Percentiles rank a stretch among this genome's conserved stretches.
phyloP scores from a whole-genome alignment of 169 alveolate genomes.

The Besnoitia besnoiti region DNA sequence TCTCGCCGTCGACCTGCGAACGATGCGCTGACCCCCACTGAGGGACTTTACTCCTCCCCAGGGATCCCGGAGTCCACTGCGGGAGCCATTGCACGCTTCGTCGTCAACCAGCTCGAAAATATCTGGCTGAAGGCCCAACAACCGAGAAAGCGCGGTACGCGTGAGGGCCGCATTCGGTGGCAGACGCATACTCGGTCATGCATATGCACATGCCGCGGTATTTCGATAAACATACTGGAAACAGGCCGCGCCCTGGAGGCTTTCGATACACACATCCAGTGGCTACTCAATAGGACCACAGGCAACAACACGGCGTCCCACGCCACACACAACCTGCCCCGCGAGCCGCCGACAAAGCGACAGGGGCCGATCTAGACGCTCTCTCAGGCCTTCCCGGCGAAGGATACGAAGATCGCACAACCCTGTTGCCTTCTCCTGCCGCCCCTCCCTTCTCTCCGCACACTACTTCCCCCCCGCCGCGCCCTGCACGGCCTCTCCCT shows the following conservation, averaged over 20 bases:
- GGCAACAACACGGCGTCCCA: no score
- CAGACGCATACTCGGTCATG: neutral
- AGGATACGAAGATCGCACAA: no score
- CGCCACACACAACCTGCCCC: no score
- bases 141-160: neutral
- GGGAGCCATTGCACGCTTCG: neutral
- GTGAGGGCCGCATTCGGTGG: no score
- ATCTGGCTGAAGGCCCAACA: neutral
- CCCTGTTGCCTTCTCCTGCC: neutral
- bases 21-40: neutral
- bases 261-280: no score
- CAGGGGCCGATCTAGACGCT: neutral
- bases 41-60: neutral
- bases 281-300: no score
- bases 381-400: neutral
- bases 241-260: no score
- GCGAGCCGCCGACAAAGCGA: no score
- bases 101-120: neutral
- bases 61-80: slow-evolving; percentile 7
- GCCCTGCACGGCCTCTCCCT: neutral
- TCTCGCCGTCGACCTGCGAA: no score
- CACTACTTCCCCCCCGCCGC: neutral
- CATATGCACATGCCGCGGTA: neutral
- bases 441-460: neutral
- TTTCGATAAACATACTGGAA: neutral